phyloP scores from a whole-genome alignment of 2,329 filamentous ascomycete species.

The Cordyceps cicadae region DNA sequence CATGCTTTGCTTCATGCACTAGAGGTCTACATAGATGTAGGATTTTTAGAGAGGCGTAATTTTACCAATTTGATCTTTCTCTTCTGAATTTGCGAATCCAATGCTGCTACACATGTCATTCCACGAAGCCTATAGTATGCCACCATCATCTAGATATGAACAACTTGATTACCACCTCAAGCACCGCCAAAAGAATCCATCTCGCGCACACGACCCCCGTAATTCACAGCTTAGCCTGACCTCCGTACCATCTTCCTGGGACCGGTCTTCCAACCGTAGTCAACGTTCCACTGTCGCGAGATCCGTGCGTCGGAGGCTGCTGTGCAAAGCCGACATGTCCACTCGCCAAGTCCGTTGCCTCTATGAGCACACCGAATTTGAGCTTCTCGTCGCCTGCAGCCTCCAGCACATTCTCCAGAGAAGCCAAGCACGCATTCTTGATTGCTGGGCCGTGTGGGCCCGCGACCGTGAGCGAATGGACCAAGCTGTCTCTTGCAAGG shows the following conservation, averaged over 20 bases:
- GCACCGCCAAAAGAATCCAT: no score
- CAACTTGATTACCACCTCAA: no score
- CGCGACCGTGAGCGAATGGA: not conserved
- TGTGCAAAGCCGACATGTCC: not conserved
- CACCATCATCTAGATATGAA: no score
- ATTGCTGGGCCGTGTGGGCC: not conserved
- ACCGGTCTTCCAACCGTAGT: not conserved
- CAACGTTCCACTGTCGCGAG: not conserved
- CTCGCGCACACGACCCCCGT: no score
- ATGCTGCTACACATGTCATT: no score
- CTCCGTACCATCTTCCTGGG: not conserved
- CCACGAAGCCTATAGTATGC: no score
- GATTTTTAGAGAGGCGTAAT: not conserved
- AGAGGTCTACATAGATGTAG: not conserved
- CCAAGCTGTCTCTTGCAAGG: not conserved
- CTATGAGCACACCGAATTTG: not conserved
- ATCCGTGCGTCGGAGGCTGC: not conserved
- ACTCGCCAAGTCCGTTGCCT: not conserved
- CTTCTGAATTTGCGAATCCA: no score
- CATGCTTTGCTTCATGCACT: not conserved
- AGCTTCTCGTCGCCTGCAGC: not conserved
- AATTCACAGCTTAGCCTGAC: not conserved
- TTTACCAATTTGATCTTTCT: not conserved
- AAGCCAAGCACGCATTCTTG: not conserved
- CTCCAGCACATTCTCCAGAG: not conserved